These are phyloP conservation scores for Entomortierella lignicola DNA, from an alignment of 192 early-diverging fungal species.

Conservation along the genomic window DNA sequence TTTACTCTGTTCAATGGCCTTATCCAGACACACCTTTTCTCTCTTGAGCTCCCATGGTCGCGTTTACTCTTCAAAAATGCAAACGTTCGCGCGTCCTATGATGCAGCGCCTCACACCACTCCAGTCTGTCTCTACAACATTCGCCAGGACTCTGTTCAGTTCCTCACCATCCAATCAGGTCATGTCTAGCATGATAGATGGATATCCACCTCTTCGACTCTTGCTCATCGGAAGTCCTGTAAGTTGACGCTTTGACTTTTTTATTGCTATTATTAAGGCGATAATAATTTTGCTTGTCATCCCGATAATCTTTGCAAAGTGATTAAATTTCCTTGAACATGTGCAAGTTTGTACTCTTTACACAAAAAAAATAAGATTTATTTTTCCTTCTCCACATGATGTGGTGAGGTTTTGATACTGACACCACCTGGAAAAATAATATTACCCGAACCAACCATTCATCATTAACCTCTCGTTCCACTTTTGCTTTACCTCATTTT, in stretches of 20 bases:
- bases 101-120: background rate
- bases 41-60: constrained; percentile 10
- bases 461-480: background rate
- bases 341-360: constrained; percentile 1
- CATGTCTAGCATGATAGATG: constrained; percentile 48
- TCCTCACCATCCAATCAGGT: constrained; percentile 11
- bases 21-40: constrained; percentile 11
- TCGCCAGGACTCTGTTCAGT: constrained; percentile 12
- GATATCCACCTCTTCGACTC: constrained; percentile 65
- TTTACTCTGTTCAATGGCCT: constrained; percentile 30
- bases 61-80: background rate
- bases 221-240: constrained; percentile 82
- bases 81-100: background rate
- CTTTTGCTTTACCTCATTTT: too few species aligned
- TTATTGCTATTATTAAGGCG: background rate
- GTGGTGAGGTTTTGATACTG: background rate
- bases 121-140: background rate
- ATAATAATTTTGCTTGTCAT: background rate
- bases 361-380: background rate
- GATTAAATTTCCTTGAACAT: background rate
- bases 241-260: constrained; percentile 47
- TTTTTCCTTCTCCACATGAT: constrained; percentile 14
- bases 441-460: background rate
- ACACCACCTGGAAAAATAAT: background rate
- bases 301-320: background rate